phyloP scores from a whole-genome alignment of 768 basidiomycete genomes.

The Nidula microcarpa region DNA sequence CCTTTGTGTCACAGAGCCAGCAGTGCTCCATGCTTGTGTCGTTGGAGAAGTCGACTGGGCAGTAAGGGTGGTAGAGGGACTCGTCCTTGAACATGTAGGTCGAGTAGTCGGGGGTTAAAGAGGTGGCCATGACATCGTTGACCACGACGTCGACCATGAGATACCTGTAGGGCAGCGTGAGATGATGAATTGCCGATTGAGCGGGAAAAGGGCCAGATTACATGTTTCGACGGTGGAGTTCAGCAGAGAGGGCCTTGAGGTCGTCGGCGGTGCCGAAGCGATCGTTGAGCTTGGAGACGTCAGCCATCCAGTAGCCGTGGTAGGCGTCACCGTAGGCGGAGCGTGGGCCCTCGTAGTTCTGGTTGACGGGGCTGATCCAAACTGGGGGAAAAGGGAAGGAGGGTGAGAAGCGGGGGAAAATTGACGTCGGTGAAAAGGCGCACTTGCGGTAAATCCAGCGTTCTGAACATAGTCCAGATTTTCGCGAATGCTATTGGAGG shows the following conservation, averaged over 20 bases:
- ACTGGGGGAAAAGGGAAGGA: conserved; percentile 33
- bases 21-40: conserved; percentile 68
- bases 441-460: conserved; percentile 78
- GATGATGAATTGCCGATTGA: conserved; percentile 1
- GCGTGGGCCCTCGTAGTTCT: conserved; percentile 71
- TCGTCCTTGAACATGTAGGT: conserved; percentile 67
- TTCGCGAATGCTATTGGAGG: conserved; percentile 44
- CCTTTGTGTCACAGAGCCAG: conserved; percentile 77
- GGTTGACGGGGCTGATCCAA: conserved; percentile 81
- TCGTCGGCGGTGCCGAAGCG: conserved; percentile 74
- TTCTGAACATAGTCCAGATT: conserved; percentile 85
- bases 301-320: conserved; percentile 82
- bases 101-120: conserved; percentile 59
- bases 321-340: conserved; percentile 80
- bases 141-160: conserved; percentile 85
- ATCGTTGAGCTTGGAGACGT: conserved; percentile 62
- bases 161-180: conserved; percentile 36
- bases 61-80: conserved; percentile 77
- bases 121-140: conserved; percentile 81
- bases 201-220: conserved; percentile 18
- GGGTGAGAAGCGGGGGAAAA: conserved; percentile 1
- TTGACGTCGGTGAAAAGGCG: conserved; percentile 9
- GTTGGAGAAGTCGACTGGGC: conserved; percentile 69
- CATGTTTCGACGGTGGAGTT: conserved; percentile 72
- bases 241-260: conserved; percentile 60